Conservation (phyloP, 176 grass and related monocot species). For the Phoenix dactylifera region DNA sequence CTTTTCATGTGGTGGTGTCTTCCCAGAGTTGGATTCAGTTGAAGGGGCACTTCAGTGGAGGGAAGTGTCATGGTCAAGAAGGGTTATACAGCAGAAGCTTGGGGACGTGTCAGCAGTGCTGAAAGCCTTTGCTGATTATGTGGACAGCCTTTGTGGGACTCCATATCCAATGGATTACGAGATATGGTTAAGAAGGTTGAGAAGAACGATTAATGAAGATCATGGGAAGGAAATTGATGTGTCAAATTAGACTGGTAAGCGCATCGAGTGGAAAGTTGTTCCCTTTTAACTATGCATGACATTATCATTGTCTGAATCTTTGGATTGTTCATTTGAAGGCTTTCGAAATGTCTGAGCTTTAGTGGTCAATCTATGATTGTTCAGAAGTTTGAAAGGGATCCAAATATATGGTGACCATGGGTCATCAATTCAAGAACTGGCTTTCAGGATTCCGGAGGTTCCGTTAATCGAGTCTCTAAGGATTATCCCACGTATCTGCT, state of each 20-base stretch:
- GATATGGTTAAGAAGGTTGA: conserved; percentile 86
- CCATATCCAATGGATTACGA: conserved; percentile 91
- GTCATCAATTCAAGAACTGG: no score
- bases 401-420: no score
- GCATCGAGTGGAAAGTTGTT: background rate
- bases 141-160: conserved; percentile 90
- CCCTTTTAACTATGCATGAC: no score
- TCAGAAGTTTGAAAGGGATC: no score
- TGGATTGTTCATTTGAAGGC: no score
- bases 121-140: conserved; percentile 99
- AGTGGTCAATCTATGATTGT: no score
- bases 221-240: conserved; percentile 73
- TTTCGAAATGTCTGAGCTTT: no score
- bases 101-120: conserved; percentile 79
- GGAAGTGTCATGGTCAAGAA: conserved; percentile 81
- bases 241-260: conserved; percentile 32
- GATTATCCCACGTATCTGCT: no score
- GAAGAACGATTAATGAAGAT: conserved; percentile 81
- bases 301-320: no score
- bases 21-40: conserved; percentile 78
- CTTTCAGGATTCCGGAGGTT: no score
- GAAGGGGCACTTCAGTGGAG: conserved; percentile 91
- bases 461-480: no score
- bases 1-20: conserved; percentile 80
- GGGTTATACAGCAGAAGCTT: conserved; percentile 92